Percentiles rank a stretch among this genome's conserved stretches.
phyloP scores from a whole-genome alignment of 495 filamentous ascomycete genomes.

The Staphylotrichum tortipilum region DNA sequence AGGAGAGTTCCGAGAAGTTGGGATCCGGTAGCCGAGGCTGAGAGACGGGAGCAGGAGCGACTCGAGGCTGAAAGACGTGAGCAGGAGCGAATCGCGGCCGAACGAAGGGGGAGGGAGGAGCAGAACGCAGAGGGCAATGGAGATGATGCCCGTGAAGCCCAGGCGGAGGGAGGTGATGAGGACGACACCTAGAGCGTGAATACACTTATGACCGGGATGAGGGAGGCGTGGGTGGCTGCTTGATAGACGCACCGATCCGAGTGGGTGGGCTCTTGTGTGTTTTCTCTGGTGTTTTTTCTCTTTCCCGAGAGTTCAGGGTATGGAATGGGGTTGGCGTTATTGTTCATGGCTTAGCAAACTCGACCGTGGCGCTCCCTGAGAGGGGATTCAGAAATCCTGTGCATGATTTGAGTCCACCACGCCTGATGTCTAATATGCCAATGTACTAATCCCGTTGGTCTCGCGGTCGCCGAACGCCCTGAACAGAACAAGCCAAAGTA shows the following conservation, averaged over 20 bases:
- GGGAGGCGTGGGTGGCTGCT: neutral
- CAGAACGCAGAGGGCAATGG: too few relatives aligned
- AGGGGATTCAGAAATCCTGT: neutral
- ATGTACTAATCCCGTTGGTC: neutral
- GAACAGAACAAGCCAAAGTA: neutral
- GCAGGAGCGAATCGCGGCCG: too few relatives aligned
- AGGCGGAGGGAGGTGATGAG: neutral
- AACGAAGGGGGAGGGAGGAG: too few relatives aligned
- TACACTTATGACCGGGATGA: neutral
- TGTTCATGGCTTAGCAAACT: too few relatives aligned
- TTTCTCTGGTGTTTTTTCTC: neutral
- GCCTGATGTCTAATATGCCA: neutral
- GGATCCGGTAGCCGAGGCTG: conserved; percentile 2
- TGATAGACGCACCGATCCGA: neutral
- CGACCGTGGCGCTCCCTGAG: too few relatives aligned
- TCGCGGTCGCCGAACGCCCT: neutral
- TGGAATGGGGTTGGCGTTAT: too few relatives aligned
- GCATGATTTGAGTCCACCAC: neutral
- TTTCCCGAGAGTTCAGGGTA: too few relatives aligned
- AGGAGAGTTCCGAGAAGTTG: conserved; percentile 5
- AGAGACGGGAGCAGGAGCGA: neutral
- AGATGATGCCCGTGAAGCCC: neutral
- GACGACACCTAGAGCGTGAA: neutral
- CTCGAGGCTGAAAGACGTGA: neutral
- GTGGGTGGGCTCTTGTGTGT: neutral